Evolutionary conservation across 192 early-diverging fungal genomes (phyloP).

Genomic region (Coemansia sp.): DNA sequence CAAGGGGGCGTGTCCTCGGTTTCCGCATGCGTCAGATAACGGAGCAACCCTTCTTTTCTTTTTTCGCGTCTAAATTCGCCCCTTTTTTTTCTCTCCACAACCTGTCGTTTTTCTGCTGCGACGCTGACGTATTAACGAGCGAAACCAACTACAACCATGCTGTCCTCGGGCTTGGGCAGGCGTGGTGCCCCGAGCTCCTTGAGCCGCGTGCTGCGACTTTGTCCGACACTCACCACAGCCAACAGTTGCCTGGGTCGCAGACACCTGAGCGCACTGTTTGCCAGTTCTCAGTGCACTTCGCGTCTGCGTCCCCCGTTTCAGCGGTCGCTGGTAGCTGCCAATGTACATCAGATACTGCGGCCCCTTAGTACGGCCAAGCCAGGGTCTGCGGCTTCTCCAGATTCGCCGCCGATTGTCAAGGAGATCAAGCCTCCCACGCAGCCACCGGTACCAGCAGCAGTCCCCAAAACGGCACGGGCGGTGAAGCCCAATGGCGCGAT

Average conservation of each 20-base stretch:
- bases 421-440: neutral
- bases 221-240: neutral
- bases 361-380: neutral
- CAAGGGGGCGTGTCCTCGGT: neutral
- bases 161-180: neutral
- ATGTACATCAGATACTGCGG: neutral
- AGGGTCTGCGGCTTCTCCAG: neutral
- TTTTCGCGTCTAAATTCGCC: neutral
- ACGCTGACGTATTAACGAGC: neutral
- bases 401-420: neutral
- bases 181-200: neutral
- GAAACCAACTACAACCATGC: neutral
- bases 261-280: neutral
- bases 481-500: slow-evolving; percentile 26
- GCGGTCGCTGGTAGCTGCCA: neutral
- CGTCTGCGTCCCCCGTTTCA: neutral
- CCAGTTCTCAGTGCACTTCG: neutral
- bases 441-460: neutral
- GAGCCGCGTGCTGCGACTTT: neutral
- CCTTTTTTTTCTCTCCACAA: neutral
- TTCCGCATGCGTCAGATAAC: neutral
- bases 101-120: neutral
- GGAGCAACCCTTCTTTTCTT: neutral
- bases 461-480: neutral
- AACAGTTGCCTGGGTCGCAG: neutral